Conservation (phyloP, 179 eudicot genomes). For the Carnegiea gigantea region DNA sequence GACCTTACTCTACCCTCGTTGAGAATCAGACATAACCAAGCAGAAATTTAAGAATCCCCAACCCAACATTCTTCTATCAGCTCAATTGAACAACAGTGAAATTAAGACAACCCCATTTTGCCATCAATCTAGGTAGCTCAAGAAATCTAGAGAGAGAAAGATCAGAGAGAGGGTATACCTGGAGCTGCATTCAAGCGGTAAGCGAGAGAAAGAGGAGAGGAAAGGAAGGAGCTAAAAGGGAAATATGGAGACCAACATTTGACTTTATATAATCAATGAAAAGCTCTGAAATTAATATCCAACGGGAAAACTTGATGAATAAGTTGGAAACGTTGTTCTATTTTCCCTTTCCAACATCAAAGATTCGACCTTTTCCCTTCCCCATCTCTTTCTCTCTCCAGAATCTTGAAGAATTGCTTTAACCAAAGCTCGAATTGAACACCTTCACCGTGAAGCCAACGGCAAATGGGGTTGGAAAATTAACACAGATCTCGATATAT, state of each 20-base stretch:
- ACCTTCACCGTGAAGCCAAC: constrained; percentile 43
- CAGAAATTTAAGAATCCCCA: constrained; percentile 1
- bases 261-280: not conserved
- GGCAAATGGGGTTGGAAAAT: constrained; percentile 7
- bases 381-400: constrained; percentile 17
- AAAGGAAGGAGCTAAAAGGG: constrained; percentile 2
- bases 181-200: constrained; percentile 11
- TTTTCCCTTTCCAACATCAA: constrained; percentile 8
- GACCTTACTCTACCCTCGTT: not conserved
- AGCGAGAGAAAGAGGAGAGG: not conserved
- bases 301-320: constrained; percentile 45
- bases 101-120: constrained; percentile 12
- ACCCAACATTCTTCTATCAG: not conserved
- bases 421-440: not conserved
- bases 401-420: constrained; percentile 6
- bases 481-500: constrained; percentile 32
- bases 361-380: constrained; percentile 17
- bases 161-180: constrained; percentile 27
- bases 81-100: constrained; percentile 5
- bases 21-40: constrained; percentile 18
- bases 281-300: constrained; percentile 15
- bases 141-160: constrained; percentile 15
- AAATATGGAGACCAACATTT: constrained; percentile 13
- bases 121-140: not conserved
- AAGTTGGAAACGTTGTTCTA: constrained; percentile 10